Evolutionary conservation across 192 early-diverging fungal genomes (phyloP).

Genomic region (Podila horticola): DNA sequence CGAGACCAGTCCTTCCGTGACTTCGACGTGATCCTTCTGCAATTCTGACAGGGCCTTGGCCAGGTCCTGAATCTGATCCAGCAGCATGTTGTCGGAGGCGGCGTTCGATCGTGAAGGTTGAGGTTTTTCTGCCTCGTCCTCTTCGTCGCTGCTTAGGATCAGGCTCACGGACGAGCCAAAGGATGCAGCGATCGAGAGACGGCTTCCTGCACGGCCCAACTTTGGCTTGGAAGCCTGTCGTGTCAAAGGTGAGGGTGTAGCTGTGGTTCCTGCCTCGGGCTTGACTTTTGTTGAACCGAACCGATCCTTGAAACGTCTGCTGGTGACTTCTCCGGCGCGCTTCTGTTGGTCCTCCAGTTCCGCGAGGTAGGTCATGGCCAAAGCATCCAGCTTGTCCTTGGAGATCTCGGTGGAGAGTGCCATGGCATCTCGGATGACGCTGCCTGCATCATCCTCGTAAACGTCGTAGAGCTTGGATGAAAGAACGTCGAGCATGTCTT

Average conservation of each 20-base stretch:
- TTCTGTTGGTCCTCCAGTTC: constrained; percentile 65
- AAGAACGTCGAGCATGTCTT: constrained; percentile 84
- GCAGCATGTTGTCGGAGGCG: constrained; percentile 63
- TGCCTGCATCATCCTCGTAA: constrained; percentile 67
- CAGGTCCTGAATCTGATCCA: constrained; percentile 68
- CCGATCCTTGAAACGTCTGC: constrained; percentile 61
- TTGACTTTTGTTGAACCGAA: constrained; percentile 31
- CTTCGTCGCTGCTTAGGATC: constrained; percentile 6
- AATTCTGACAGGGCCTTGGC: constrained; percentile 70
- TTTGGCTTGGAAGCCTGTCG: constrained; percentile 12
- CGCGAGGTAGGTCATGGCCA: constrained; percentile 67
- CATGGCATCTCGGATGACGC: constrained; percentile 85
- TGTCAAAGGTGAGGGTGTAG: not conserved
- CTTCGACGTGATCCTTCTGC: constrained; percentile 74
- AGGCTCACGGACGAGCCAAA: constrained; percentile 34
- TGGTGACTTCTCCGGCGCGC: constrained; percentile 55
- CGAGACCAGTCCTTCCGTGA: constrained; percentile 70
- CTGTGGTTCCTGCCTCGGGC: not conserved
- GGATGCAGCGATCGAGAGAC: constrained; percentile 44
- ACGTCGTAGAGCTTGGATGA: constrained; percentile 85
- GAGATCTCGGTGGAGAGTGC: constrained; percentile 73
- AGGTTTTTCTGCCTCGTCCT: constrained; percentile 22
- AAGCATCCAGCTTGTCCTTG: constrained; percentile 73
- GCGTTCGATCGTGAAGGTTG: constrained; percentile 25
- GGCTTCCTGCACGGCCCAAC: constrained; percentile 17